Conservation (phyloP, 257 asterid species). For the Nicotiana undulata region DNA sequence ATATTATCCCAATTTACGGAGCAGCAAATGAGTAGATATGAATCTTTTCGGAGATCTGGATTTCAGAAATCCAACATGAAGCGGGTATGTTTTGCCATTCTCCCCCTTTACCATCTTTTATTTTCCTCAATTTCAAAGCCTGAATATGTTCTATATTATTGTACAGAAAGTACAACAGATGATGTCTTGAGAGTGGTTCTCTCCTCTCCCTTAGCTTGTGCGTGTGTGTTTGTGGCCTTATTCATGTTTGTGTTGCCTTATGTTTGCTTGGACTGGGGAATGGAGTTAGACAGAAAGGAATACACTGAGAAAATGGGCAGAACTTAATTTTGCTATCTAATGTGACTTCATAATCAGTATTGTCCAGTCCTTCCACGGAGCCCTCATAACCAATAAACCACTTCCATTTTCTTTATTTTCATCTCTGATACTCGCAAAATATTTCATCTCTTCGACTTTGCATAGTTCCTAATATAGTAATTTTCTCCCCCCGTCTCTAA, state of each 20-base stretch:
- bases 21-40: constrained; percentile 89
- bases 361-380: not conserved
- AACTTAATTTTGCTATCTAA: not conserved
- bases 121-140: not conserved
- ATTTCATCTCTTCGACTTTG: not conserved
- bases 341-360: not conserved
- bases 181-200: not conserved
- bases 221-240: not conserved
- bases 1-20: constrained; percentile 71
- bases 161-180: not conserved
- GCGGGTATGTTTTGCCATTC: constrained; percentile 35
- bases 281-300: not conserved
- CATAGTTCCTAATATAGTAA: not conserved
- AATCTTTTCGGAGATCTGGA: constrained; percentile 82
- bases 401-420: not conserved
- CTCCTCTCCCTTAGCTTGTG: not conserved
- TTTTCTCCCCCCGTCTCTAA: not conserved
- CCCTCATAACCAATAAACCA: not conserved
- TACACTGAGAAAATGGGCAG: not conserved
- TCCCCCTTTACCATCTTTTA: not conserved
- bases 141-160: not conserved
- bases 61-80: constrained; percentile 86
- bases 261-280: not conserved
- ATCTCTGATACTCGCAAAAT: not conserved
- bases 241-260: not conserved